phyloP scores from a whole-genome alignment of 345 rosid species.

The Acer yangbiense region DNA sequence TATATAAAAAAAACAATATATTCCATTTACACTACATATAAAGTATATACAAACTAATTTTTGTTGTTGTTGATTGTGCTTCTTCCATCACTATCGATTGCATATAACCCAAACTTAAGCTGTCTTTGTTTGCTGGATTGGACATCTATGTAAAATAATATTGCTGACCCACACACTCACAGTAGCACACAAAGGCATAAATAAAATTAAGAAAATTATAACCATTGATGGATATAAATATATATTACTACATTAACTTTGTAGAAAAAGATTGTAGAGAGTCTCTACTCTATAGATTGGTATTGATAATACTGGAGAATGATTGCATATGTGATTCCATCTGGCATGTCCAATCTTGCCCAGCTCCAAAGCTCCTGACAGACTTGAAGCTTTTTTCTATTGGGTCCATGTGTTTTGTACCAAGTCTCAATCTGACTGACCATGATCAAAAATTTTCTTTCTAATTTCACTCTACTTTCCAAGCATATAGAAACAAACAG shows the following conservation, averaged over 20 bases:
- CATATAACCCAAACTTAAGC: constrained; percentile 7
- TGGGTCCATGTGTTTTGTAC: constrained; percentile 32
- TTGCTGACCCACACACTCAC: not conserved
- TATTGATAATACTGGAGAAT: constrained; percentile 18
- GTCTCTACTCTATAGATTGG: not conserved
- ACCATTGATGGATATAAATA: not conserved
- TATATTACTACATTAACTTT: not conserved
- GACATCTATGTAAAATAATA: not conserved
- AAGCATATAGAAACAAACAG: constrained; percentile 55
- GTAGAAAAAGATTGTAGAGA: not conserved
- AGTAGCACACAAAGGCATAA: not conserved
- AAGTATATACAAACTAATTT: not conserved
- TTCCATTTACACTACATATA: not conserved
- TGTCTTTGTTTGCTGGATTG: constrained; percentile 14
- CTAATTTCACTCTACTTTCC: constrained; percentile 42
- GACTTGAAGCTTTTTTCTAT: constrained; percentile 30
- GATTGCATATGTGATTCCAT: constrained; percentile 19
- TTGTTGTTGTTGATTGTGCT: not conserved
- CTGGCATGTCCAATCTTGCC: constrained; percentile 29
- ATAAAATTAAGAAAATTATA: not conserved
- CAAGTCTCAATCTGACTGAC: constrained; percentile 2
- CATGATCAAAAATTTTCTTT: constrained; percentile 10
- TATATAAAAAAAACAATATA: not conserved
- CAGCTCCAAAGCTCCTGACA: not conserved
- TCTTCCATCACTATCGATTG: constrained; percentile 18